These are phyloP conservation scores for Mortierella sp. DNA, from an alignment of 371 early-diverging fungal species.

Conservation along the genomic window DNA sequence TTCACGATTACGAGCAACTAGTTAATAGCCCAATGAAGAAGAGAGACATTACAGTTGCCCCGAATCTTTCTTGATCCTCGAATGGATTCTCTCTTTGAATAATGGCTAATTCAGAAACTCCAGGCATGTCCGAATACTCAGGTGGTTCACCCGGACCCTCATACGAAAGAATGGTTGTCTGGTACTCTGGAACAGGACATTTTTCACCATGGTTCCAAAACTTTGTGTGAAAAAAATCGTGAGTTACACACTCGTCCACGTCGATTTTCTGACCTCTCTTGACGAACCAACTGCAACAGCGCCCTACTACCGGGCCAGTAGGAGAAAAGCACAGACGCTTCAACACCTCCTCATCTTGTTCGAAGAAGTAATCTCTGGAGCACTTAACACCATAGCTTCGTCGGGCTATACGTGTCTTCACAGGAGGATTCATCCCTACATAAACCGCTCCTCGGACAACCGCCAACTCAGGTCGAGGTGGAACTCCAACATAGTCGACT, in stretches of 20 bases:
- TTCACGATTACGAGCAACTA: background rate
- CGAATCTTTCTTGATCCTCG: slow-evolving; percentile 30
- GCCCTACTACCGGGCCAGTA: slow-evolving; percentile 42
- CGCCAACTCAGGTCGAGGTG: slow-evolving; percentile 36
- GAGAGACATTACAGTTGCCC: slow-evolving; percentile 24
- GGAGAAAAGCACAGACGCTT: slow-evolving; percentile 47
- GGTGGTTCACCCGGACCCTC: slow-evolving; percentile 55
- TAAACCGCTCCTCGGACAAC: slow-evolving; percentile 56
- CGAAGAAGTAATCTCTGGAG: slow-evolving; percentile 66
- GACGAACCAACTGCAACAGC: slow-evolving; percentile 66
- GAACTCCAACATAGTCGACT: slow-evolving; percentile 21
- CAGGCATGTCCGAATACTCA: slow-evolving; percentile 57
- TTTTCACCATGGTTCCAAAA: background rate
- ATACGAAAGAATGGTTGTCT: slow-evolving; percentile 55
- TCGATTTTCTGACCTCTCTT: slow-evolving; percentile 67
- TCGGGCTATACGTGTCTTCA: slow-evolving; percentile 63
- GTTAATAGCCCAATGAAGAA: background rate
- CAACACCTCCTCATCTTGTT: slow-evolving; percentile 50
- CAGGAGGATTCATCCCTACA: slow-evolving; percentile 63
- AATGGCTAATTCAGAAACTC: slow-evolving; percentile 54
- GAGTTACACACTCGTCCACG: slow-evolving; percentile 64
- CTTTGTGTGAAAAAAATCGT: slow-evolving; percentile 48
- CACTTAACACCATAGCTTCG: slow-evolving; percentile 64
- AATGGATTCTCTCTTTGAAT: slow-evolving; percentile 55
- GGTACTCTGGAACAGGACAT: slow-evolving; percentile 39